phyloP scores from a whole-genome alignment of 805 yeast species.

The Hanseniaspora hatyaiensis region DNA sequence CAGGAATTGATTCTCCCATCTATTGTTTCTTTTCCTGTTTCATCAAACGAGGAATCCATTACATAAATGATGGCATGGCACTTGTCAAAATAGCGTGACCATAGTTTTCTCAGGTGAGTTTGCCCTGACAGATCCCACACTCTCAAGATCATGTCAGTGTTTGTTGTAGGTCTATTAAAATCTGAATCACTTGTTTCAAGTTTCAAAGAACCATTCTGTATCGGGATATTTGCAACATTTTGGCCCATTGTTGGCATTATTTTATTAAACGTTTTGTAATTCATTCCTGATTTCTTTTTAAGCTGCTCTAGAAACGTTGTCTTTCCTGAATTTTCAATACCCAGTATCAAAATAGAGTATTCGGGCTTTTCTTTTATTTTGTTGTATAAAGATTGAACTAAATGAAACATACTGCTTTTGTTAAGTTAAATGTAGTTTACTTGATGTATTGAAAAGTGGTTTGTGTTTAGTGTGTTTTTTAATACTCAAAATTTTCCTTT shows the following conservation, averaged over 20 bases:
- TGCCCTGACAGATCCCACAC: conserved; percentile 98
- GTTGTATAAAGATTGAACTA: conserved; percentile 49
- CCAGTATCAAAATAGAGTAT: conserved; percentile 69
- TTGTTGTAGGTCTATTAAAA: conserved; percentile 6
- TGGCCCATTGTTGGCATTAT: conserved; percentile 94
- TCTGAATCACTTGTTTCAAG: background rate
- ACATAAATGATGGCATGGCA: conserved; percentile 89
- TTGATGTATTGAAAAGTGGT: too few relatives aligned
- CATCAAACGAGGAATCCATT: conserved; percentile 50
- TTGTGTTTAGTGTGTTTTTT: too few relatives aligned
- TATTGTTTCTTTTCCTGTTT: background rate
- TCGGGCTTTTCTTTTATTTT: conserved; percentile 51
- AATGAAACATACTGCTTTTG: conserved; percentile 44
- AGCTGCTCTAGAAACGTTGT: conserved; percentile 66
- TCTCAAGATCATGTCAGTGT: conserved; percentile 42
- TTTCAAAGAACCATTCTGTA: conserved; percentile 20
- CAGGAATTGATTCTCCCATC: conserved; percentile 71
- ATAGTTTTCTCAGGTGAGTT: conserved; percentile 64
- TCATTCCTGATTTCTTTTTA: conserved; percentile 42
- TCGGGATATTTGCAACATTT: conserved; percentile 47
- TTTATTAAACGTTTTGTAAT: conserved; percentile 43
- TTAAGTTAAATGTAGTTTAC: background rate
- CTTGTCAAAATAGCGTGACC: conserved; percentile 75
- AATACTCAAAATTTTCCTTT: too few relatives aligned
- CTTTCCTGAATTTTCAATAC: conserved; percentile 93